Base-by-base conservation (phyloP, 345 rosid genomes). In the Carallia brachiata region DNA sequence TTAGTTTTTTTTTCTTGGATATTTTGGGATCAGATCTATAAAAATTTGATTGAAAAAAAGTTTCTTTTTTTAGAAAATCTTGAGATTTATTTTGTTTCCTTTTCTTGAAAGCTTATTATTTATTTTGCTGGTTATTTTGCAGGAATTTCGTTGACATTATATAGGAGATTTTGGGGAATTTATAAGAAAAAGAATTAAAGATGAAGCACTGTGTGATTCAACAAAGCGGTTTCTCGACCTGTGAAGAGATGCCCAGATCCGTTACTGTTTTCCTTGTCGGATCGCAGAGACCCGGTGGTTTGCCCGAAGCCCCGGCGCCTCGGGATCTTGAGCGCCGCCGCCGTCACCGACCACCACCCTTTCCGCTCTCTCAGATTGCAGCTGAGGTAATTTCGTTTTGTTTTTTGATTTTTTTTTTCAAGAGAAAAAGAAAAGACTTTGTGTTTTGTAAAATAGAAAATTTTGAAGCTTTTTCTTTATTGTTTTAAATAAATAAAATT, bases 291-390 rank as follows among this genome's bases (percentile, higher is more conserved):
- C 76, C 31, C 86, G 57, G 84, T 89, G 65, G 83, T 86, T 75
- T 88, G 93, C 36, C 97, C 97, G 16, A 85, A 84, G 60, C 97
- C 97, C 0, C 89, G 92, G 19, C 96, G 97, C 58, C 44, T 88
- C 23, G 84, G 85, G 55, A 66, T 73, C 6, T 65, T 74, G 1
- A 65, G 70, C 73, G 19, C 82, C 56, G n/a, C 78, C 76, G n/a
- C 79, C 76, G 31, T 75, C 66, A 69, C 61, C 76, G 88, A 87
- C 71, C 83, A 73, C 62, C 59, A 9, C 59, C 83, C 87, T 32
- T 65, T 80, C 69, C 74, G 83, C 72, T 81, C 92, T 73, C 75
- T 84, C 65, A 81, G 88, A 64, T 89, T 84, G 85, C 87, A 83
- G 65, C 73, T 84, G 59, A 81, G 87, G 97, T 90, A 27, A 12